Base-by-base conservation (phyloP, 2,329 filamentous ascomycete species). In the Fusarium sp. region DNA sequence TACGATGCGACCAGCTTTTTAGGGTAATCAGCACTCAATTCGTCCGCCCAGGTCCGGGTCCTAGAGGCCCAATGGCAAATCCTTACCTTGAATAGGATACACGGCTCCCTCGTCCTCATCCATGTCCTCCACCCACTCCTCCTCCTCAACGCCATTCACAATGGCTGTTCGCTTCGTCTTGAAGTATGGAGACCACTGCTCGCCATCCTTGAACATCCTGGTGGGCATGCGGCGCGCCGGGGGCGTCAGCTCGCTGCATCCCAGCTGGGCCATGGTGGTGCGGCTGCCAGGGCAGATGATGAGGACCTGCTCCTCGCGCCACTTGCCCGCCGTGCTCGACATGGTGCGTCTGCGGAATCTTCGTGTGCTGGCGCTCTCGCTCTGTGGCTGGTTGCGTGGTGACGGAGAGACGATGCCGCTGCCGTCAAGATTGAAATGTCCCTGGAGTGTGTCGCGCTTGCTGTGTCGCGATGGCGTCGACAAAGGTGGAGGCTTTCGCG, bases 181-280 rank as follows among this genome's bases (percentile, higher is more conserved):
- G 76, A 93, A 91, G 75, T 94, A 92, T 2, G 95, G 94, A 76
- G 85, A 80, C 84, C 86, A 90, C 34, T 95, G 92, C 77, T 90
- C 94, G 77, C 92, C 90, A 62, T 97, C 94, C 73, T 91, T 90
- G 56, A 98, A 99, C 94, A 99, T 97, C 84, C 96, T 92, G 81
- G 95, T 98, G 34, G 93, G 90, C 72, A 98, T 89, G 73, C 94
- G 93, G 79, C 93, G 89, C 67, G 91, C 88, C n/a, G 96, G 94
- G 44, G 94, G 95, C 37, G 95, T 97, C 80, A 98, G 91, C 84
- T 98, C 95, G 74, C 90, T 91, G 74, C 96, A 92, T 54, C 95
- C 95, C 41, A 97, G 88, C 87, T 97, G 94, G 72, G 94, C 95
- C 83, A 97, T 90, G 63, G 94, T 97, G 71, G 91, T 95, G 82